Base-by-base conservation (phyloP, 352 stramenopile species). In the Globisporangium orthogonon region DNA sequence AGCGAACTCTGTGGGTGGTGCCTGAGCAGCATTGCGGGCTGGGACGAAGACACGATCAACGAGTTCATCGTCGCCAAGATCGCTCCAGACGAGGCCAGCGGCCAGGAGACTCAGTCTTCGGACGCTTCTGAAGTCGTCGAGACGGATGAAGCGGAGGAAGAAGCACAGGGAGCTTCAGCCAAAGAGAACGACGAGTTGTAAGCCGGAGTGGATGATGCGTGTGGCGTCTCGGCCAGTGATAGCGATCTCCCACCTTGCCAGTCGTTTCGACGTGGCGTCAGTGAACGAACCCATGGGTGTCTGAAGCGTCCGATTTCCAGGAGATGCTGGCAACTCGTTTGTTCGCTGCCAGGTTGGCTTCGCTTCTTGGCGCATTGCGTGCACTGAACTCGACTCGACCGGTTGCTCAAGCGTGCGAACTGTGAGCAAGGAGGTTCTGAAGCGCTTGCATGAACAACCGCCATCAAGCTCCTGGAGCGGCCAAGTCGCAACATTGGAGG, bases 21-120 rank as follows among this genome's bases (percentile, higher is more conserved):
- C 0, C 17, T 10, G 37, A 17, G 11, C 37, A 90, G 79, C 59
- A 80, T 90, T 55, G 73, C 76, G 41, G 72, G 78, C 50, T 90
- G 79, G 79, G 76, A 90, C 33, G 79, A 90, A 58, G 73, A 84
- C 30, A 78, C 79, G 7, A 87, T 90, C 64, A 69, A 70, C 7
- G 79, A 90, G 71, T 88, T 87, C 52, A 77, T 90, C 46, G 67
- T 61, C 28, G 76, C 74, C 7, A 90, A 90, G 55, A 35, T 90
- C 46, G 61, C 74, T 54, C 53, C 60, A 31, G 54, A 69, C 9
- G 62, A 72, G 6, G 51, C 66, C 11, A n/a, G 17, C 14, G 56
- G 55, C 11, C 45, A 41, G 29, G 14, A 13, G 3, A 7, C 4
- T 11, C 9, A 13, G 10, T 10, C 35, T 10, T 41, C 35, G 35